Evolutionary conservation across 441 rosid genomes (phyloP).

Genomic region (Euphorbia schlechtendalii): DNA sequence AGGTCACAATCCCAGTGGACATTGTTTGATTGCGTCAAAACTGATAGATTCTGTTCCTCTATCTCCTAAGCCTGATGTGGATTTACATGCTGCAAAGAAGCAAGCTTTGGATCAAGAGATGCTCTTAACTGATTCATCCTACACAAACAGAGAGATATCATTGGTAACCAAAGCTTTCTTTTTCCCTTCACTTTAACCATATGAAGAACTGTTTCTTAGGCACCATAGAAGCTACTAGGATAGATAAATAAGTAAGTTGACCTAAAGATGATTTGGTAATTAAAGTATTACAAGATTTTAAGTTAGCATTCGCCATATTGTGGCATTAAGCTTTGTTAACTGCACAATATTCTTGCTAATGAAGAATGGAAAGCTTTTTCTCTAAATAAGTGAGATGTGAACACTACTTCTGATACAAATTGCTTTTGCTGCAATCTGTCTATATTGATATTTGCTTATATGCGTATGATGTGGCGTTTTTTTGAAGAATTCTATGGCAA

Average conservation of each 20-base stretch:
- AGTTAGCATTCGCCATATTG: too few species aligned
- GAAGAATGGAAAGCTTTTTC: conserved; percentile 1
- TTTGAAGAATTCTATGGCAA: conserved; percentile 6
- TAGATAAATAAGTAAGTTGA: too few species aligned
- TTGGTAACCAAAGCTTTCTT: conserved; percentile 41
- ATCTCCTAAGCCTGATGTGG: conserved; percentile 28
- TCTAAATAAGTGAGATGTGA: background rate
- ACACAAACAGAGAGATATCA: conserved; percentile 40
- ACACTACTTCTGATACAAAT: background rate
- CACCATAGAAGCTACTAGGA: background rate
- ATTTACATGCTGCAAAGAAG: conserved; percentile 70
- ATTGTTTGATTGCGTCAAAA: conserved; percentile 83
- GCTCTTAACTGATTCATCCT: conserved; percentile 31
- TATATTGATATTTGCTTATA: background rate
- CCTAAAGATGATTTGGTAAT: too few species aligned
- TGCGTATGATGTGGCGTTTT: background rate
- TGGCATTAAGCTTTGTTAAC: background rate
- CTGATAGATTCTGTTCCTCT: conserved; percentile 63
- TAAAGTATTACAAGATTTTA: too few species aligned
- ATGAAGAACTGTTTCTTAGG: background rate
- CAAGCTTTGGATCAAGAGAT: conserved; percentile 58
- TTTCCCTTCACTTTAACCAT: background rate
- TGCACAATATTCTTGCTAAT: background rate
- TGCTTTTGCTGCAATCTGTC: background rate
- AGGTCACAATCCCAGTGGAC: conserved; percentile 96